Base-by-base conservation (phyloP, 1,284 basidiomycete genomes). In the Apiotrichum siamense region DNA sequence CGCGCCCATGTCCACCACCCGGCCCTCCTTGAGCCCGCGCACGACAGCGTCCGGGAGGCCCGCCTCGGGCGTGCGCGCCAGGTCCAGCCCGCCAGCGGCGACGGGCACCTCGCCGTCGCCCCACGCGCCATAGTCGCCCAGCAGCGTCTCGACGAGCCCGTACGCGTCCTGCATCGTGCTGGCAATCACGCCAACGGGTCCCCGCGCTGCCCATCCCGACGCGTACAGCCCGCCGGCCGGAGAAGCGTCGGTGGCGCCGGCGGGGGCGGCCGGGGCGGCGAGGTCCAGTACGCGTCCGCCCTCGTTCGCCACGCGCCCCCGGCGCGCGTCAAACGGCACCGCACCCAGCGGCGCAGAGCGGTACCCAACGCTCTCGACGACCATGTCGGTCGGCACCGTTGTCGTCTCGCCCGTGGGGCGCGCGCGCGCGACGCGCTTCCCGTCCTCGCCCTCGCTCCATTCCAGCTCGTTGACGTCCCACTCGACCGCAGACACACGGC, bases 151-250 rank as follows among this genome's bases (percentile, higher is more conserved):
- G 25, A 68, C 57, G 58, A 75, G 60, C 58, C 71, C 77, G 66
- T 92, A 92, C 17, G 94, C 89, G 69, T 97, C 83, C 72, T 90
- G 83, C 91, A 98, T 93, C 23, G 96, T 97, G 17, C 85, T 80
- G 0, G 90, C 93, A 41, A 98, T 81, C 13, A 98, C 92, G 6
- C 96, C 94, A 40, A 83, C 84, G 0, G 94, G 92, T 21, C 94
- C 96, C 12, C 83, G 83, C 0, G 91, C 87, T 0, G 90, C 85
- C 96, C 96, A 98, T 3, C 94, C 94, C 1, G 88, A 86, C 2
- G 88, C 86, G 67, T 97, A 97, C n/a, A 35, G 33, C 33, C 33
- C 33, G 13, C 33, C 13, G 18, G 18, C n/a, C 13, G 11, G n/a
- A n/a, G n/a, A n/a, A n/a, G n/a, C n/a, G 33, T n/a, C 33, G 13